Evolutionary conservation across 345 rosid species (phyloP).

Genomic region (Excoecaria cochinchinensis): DNA sequence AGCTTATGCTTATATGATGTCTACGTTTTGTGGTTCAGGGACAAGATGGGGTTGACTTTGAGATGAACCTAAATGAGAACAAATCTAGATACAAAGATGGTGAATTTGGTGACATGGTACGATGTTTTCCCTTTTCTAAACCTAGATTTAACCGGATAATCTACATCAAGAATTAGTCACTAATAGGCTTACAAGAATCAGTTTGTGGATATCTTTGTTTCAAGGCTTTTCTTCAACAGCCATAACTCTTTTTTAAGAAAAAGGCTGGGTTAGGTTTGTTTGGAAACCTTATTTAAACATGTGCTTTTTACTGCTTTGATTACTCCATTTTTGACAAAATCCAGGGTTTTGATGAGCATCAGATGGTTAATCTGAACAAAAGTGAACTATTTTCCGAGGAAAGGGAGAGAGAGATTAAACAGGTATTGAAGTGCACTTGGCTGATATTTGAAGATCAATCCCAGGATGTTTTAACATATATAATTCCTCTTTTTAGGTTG

Average conservation of each 20-base stretch:
- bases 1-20: background rate
- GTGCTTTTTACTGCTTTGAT: background rate
- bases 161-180: background rate
- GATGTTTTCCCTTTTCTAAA: background rate
- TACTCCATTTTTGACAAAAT: background rate
- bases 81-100: constrained; percentile 61
- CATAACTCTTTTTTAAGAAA: background rate
- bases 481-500: constrained; percentile 53
- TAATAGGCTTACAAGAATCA: background rate
- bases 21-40: constrained; percentile 32
- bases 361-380: constrained; percentile 70
- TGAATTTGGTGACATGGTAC: constrained; percentile 74
- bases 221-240: background rate
- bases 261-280: background rate
- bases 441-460: background rate
- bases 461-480: background rate
- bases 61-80: constrained; percentile 75
- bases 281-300: background rate
- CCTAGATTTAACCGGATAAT: background rate
- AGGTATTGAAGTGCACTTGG: constrained; percentile 32
- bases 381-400: constrained; percentile 69
- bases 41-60: constrained; percentile 80
- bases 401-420: constrained; percentile 96
- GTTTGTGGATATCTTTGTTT: background rate
- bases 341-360: constrained; percentile 71